Evolutionary conservation across 305 asterid species (phyloP).

Genomic region (Ajuga reptans): DNA sequence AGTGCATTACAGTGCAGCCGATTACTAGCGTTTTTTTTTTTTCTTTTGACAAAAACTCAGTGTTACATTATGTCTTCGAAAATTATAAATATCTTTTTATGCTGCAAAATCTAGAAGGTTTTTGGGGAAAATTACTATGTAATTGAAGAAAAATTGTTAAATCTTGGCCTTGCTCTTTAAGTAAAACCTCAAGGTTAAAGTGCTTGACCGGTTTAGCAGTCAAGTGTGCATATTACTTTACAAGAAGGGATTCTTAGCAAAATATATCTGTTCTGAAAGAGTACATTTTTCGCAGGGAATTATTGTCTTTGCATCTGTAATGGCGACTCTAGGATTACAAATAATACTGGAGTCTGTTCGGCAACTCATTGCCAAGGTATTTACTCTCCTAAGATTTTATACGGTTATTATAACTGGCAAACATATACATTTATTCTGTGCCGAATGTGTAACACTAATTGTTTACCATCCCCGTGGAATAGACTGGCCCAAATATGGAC

Average conservation of each 20-base stretch:
- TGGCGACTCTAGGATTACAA: constrained; percentile 91
- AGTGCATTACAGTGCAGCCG: background rate
- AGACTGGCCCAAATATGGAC: constrained; percentile 48
- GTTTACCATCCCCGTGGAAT: constrained; percentile 19
- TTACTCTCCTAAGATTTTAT: background rate
- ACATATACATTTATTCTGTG: background rate
- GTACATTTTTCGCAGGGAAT: constrained; percentile 52
- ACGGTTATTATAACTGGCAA: background rate
- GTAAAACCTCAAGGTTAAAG: background rate
- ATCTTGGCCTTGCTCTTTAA: background rate
- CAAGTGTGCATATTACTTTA: background rate
- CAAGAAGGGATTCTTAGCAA: background rate
- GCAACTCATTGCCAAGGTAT: constrained; percentile 58
- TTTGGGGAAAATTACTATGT: background rate
- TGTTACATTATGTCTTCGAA: background rate
- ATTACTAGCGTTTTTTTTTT: background rate
- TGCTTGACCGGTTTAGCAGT: background rate
- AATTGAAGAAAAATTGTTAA: background rate
- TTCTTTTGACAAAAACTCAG: background rate
- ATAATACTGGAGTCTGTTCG: constrained; percentile 69
- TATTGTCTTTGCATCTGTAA: constrained; percentile 79
- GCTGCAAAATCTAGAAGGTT: background rate
- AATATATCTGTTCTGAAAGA: constrained; percentile 17
- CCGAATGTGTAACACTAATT: background rate
- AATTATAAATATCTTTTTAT: background rate